Conservation (phyloP, 495 filamentous ascomycete species). For the Bombardia bombarda region DNA sequence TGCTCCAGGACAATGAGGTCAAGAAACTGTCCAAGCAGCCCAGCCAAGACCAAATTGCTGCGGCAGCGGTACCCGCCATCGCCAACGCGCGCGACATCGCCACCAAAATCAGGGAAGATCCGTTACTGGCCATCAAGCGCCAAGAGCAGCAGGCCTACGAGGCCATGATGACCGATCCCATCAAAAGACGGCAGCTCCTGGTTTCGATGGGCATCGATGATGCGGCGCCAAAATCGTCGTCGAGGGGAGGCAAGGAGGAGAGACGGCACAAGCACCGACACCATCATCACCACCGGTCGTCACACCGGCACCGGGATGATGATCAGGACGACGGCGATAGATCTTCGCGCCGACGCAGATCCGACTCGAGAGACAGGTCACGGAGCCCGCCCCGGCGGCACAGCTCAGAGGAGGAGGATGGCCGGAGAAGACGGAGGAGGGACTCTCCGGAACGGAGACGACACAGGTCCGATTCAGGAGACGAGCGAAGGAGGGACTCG, state of each 20-base stretch:
- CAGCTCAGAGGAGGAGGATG: slow-evolving; percentile 26
- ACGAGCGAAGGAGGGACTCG: slow-evolving; percentile 13
- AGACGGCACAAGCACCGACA: slow-evolving; percentile 44
- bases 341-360: slow-evolving; percentile 27
- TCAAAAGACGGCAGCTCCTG: slow-evolving; percentile 60
- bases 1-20: slow-evolving; percentile 77
- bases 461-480: slow-evolving; percentile 19
- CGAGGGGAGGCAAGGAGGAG: slow-evolving; percentile 38
- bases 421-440: slow-evolving; percentile 21
- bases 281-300: slow-evolving; percentile 43
- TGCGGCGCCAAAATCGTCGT: slow-evolving; percentile 29
- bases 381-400: slow-evolving; percentile 21
- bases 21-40: slow-evolving; percentile 77
- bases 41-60: slow-evolving; percentile 55
- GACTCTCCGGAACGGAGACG: slow-evolving; percentile 21
- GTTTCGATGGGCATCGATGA: slow-evolving; percentile 49
- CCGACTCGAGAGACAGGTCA: slow-evolving; percentile 31
- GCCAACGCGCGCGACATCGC: slow-evolving; percentile 68
- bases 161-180: slow-evolving; percentile 76
- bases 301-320: slow-evolving; percentile 28
- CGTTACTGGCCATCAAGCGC: slow-evolving; percentile 83
- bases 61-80: slow-evolving; percentile 43
- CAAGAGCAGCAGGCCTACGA: slow-evolving; percentile 89
- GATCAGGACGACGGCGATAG: slow-evolving; percentile 22
- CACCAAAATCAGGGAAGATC: slow-evolving; percentile 80